These are phyloP conservation scores for Sphaerulina musiva DNA, from an alignment of 2,329 filamentous ascomycete species.

Conservation along the genomic window DNA sequence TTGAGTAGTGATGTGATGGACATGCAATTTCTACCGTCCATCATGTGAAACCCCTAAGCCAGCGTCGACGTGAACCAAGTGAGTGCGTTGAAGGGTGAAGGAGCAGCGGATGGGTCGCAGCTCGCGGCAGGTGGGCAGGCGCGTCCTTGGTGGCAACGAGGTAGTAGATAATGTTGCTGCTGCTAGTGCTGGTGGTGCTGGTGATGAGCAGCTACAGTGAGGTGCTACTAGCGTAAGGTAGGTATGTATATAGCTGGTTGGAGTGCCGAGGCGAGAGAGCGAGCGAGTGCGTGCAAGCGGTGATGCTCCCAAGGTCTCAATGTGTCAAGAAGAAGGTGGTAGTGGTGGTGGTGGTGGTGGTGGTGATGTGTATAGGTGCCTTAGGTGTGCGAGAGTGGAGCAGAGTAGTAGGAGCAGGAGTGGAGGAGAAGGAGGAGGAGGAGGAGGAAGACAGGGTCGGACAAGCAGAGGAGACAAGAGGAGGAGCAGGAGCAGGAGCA, in stretches of 20 bases:
- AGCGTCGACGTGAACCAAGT: conserved; percentile 16
- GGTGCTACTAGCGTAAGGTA: too few species aligned
- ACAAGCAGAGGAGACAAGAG: too few species aligned
- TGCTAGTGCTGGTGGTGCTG: conserved; percentile 2
- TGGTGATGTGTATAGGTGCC: too few species aligned
- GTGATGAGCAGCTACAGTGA: too few species aligned
- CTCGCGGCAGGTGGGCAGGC: not conserved
- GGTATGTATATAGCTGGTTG: too few species aligned
- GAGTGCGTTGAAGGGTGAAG: conserved; percentile 5
- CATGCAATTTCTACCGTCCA: conserved; percentile 48
- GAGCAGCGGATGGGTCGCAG: not conserved
- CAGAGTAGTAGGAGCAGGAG: not conserved
- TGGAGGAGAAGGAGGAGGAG: not conserved
- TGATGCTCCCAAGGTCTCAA: too few species aligned
- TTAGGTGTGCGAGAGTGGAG: too few species aligned
- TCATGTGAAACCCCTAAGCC: conserved; percentile 31
- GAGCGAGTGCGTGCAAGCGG: too few species aligned
- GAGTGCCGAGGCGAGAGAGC: too few species aligned
- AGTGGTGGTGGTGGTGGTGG: too few species aligned
- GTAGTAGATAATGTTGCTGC: not conserved
- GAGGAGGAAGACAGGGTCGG: not conserved
- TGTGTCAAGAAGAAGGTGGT: too few species aligned
- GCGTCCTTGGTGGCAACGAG: not conserved
- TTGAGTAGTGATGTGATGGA: conserved; percentile 44
- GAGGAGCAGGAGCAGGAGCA: too few species aligned